Conservation (phyloP, 768 basidiomycete genomes). For the Hygrocybe coccinea region DNA sequence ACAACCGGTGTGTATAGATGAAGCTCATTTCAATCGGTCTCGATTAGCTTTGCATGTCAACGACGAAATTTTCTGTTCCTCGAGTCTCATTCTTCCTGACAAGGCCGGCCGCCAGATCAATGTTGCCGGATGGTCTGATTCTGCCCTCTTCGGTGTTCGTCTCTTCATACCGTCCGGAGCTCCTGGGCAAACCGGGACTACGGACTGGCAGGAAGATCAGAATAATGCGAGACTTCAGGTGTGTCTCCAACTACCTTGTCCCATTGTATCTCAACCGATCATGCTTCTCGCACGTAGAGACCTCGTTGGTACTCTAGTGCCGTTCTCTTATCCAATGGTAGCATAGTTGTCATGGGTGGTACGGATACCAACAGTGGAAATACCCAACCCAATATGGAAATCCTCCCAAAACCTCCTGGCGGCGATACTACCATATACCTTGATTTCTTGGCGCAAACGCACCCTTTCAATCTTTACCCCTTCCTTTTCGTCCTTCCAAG, state of each 20-base stretch:
- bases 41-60: too few species aligned
- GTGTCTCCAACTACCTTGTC: too few species aligned
- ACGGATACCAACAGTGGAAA: constrained; percentile 65
- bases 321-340: constrained; percentile 66
- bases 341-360: constrained; percentile 62
- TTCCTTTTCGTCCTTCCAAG: constrained; percentile 70
- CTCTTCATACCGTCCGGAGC: constrained; percentile 67
- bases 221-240: constrained; percentile 58
- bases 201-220: constrained; percentile 75
- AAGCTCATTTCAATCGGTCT: too few species aligned
- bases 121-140: constrained; percentile 65
- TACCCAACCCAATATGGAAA: constrained; percentile 65
- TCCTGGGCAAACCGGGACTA: constrained; percentile 64
- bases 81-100: constrained; percentile 67
- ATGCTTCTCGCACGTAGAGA: too few species aligned
- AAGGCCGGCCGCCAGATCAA: constrained; percentile 62
- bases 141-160: constrained; percentile 68
- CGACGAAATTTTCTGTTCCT: constrained; percentile 78
- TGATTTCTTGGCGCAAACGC: constrained; percentile 64
- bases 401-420: constrained; percentile 62
- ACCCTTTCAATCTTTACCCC: constrained; percentile 79
- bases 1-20: too few species aligned
- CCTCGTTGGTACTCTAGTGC: constrained; percentile 73
- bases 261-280: too few species aligned
- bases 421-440: constrained; percentile 57